Percentiles rank a stretch among this genome's conserved stretches.
phyloP scores from a whole-genome alignment of 2,329 filamentous ascomycete genomes.

The Colletotrichum endophyticum region DNA sequence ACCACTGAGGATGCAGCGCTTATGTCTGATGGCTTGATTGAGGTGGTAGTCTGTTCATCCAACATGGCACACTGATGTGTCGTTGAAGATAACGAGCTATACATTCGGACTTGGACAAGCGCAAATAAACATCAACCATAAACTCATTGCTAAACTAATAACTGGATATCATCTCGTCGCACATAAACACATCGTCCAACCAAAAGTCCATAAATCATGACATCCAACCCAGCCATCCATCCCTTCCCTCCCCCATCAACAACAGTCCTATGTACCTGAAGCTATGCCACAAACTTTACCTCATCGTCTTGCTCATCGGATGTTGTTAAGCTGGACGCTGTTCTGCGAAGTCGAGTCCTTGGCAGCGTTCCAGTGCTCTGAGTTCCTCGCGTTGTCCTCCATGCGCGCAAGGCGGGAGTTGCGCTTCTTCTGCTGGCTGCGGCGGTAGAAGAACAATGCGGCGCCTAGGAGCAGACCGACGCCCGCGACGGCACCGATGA shows the following conservation, averaged over 20 bases:
- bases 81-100: not conserved
- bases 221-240: not conserved
- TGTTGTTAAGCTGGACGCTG: slow-evolving; percentile 1
- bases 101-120: not conserved
- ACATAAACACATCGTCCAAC: not conserved
- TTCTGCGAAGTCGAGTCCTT: slow-evolving; percentile 16
- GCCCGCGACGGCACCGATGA: slow-evolving; percentile 14
- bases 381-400: slow-evolving; percentile 11
- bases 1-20: not conserved
- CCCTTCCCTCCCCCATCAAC: not conserved
- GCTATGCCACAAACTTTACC: not conserved
- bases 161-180: slow-evolving; percentile 10
- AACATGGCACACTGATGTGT: not conserved
- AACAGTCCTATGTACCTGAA: not conserved
- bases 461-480: not conserved
- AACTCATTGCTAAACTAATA: not conserved
- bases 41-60: too few species aligned
- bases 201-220: not conserved
- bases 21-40: not conserved
- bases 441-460: slow-evolving; percentile 12
- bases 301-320: not conserved
- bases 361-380: slow-evolving; percentile 1
- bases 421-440: slow-evolving; percentile 18
- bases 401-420: slow-evolving; percentile 14
- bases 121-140: not conserved